These are phyloP conservation scores for Penicillium sp. DNA, from an alignment of 2,329 filamentous ascomycete species.

Conservation along the genomic window DNA sequence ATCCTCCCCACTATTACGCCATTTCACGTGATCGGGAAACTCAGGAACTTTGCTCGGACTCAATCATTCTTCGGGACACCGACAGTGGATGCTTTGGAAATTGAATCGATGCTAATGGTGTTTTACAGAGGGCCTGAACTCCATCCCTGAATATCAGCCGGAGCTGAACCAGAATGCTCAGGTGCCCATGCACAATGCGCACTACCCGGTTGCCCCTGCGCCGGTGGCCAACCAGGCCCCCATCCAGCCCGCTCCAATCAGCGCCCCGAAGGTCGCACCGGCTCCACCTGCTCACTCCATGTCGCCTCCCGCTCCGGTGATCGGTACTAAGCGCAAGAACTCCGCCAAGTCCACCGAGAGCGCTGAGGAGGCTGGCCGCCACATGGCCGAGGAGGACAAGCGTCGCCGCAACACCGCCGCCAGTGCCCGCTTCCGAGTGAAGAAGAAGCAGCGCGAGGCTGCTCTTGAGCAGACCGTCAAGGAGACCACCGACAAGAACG, in stretches of 20 bases:
- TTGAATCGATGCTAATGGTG: conserved; percentile 17
- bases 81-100: conserved; percentile 5
- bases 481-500: conserved; percentile 79
- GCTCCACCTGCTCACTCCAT: conserved; percentile 16
- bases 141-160: conserved; percentile 33
- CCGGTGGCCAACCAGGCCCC: conserved; percentile 20
- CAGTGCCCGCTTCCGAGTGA: conserved; percentile 86
- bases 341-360: conserved; percentile 45
- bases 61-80: conserved; percentile 11
- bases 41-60: not conserved
- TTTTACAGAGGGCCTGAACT: conserved; percentile 33
- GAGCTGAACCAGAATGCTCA: conserved; percentile 31
- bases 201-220: conserved; percentile 23
- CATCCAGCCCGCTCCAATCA: conserved; percentile 16
- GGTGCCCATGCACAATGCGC: conserved; percentile 27
- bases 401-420: conserved; percentile 85
- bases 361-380: conserved; percentile 69
- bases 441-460: conserved; percentile 94
- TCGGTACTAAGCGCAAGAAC: conserved; percentile 40
- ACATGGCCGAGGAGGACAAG: conserved; percentile 89
- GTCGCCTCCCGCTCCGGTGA: conserved; percentile 15
- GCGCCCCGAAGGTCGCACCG: conserved; percentile 16
- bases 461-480: conserved; percentile 79
- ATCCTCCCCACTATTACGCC: conserved; percentile 30
- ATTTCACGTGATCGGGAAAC: conserved; percentile 36